A percentile compares a stretch with the other conserved stretches of the same genome.
Evolutionary conservation across 2,329 filamentous ascomycete genomes (phyloP).

Genomic region (Aspergillus awamori): DNA sequence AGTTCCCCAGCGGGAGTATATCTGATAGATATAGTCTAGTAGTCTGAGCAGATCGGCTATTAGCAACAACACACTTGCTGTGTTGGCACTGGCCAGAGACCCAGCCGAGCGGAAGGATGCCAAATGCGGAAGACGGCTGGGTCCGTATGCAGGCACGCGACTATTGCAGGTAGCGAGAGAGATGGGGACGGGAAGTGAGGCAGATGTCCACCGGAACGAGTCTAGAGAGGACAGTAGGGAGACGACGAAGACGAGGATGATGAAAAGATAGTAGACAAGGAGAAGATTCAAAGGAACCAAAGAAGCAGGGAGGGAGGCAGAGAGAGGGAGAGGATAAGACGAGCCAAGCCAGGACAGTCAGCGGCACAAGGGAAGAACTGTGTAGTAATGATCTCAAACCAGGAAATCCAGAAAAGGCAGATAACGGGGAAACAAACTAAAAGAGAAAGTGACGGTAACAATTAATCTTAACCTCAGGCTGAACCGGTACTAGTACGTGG

Average conservation of each 20-base stretch:
- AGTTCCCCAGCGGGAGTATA: conserved; percentile 8
- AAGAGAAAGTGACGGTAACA: conserved; percentile 1
- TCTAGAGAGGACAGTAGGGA: neutral
- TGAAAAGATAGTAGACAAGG: neutral
- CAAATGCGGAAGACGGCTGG: conserved; percentile 23
- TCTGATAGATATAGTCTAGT: conserved; percentile 8
- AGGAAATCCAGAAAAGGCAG: neutral
- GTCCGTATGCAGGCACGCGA: conserved; percentile 29
- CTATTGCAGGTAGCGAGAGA: conserved; percentile 3
- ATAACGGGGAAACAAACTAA: conserved; percentile 12
- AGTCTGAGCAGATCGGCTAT: conserved; percentile 8
- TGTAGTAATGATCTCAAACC: conserved; percentile 15
- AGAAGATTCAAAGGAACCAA: neutral
- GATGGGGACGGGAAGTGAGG: neutral
- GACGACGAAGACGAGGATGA: neutral
- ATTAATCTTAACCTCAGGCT: neutral
- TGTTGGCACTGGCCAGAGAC: conserved; percentile 22
- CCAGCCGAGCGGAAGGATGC: conserved; percentile 17
- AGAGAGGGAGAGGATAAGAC: neutral
- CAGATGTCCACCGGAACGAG: neutral
- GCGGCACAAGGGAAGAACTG: conserved; percentile 1
- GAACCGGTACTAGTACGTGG: neutral
- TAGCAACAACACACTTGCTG: conserved; percentile 20
- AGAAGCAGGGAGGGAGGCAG: neutral
- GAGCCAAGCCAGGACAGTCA: conserved; percentile 5